Evolutionary conservation across 805 yeast species (phyloP), one percentile per base, ranked within the genome.

Genomic region (Cyberlindnera misumaiensis): DNA sequence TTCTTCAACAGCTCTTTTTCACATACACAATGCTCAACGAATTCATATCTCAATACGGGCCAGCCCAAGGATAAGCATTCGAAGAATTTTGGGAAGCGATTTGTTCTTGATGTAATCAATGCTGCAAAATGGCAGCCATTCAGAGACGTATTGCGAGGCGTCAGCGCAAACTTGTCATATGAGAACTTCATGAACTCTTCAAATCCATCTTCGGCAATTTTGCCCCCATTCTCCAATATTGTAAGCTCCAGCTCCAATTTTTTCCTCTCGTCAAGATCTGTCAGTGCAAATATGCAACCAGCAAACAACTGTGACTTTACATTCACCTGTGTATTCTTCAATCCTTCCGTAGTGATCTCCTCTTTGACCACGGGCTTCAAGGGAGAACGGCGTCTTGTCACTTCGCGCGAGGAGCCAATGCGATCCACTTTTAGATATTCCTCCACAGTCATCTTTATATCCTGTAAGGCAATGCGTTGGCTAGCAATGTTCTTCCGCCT

Each of bases 41-140:
- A 87, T 8, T 59, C 53, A 40, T 72, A 70, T 3, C 85, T 77
- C 24, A 88, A 52, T 14, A 83, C 71, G 2, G 97, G 97, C 95
- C 95, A 87, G 3, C 90, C 89, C 32, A 87, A 53, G 0, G 90
- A 84, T 13, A 87, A 56, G 3, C 82, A 77, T 51, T 85, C 93
- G 9, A 88, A 55, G 54, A 82, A 88, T 52, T 87, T 88, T 8
- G 79, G 68, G 34, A 88, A 84, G 28, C 96, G 63, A 14, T 74
- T 66, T 40, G 72, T 70, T 24, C 67, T 67, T 28, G 69, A 70
- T 1, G 56, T 42, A 1, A 88, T 59, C 26, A 84, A 63, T 2
- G 89, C 89, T 2, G 72, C 86, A 60, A 87, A 84, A 25, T 50
- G 64, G 43, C 56, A 66, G 1, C 46, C 24, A 3, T 34, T 12